Evolutionary conservation across 2,329 filamentous ascomycete genomes (phyloP).

Genomic region (Colletotrichum sp.): DNA sequence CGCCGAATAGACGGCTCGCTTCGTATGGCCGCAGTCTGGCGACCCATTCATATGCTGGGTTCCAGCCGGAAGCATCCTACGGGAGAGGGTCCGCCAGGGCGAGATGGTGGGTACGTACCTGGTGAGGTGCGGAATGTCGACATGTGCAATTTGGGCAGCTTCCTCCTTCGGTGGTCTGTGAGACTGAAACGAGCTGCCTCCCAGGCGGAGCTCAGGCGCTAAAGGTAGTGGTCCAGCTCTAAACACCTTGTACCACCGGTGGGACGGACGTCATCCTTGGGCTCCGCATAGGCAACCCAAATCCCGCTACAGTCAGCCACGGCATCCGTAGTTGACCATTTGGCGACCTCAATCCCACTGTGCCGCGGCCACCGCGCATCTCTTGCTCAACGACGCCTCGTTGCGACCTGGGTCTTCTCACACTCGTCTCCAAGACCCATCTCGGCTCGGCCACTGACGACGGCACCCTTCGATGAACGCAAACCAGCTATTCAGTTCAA

Average conservation of each 20-base stretch:
- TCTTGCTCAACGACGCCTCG: background rate
- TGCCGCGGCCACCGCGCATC: background rate
- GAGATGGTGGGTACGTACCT: background rate
- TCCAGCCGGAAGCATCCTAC: background rate
- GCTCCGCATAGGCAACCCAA: slow-evolving; percentile 10
- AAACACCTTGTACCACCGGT: background rate
- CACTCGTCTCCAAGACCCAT: background rate
- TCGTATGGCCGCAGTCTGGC: background rate
- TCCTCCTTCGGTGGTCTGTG: slow-evolving; percentile 7
- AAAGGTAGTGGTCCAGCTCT: slow-evolving; percentile 10
- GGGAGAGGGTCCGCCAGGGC: background rate
- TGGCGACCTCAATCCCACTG: background rate
- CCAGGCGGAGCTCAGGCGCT: slow-evolving; percentile 2
- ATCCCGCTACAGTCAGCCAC: slow-evolving; percentile 14
- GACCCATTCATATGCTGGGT: background rate
- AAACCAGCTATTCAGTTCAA: background rate
- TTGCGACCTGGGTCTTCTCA: background rate
- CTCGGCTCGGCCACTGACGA: background rate
- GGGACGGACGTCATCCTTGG: slow-evolving; percentile 17
- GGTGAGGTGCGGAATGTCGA: background rate
- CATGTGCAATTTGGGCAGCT: background rate
- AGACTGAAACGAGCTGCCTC: slow-evolving; percentile 10
- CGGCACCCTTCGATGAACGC: background rate
- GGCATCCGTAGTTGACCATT: background rate
- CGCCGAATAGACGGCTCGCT: background rate